Percentiles rank a stretch among this genome's conserved stretches.
Evolutionary conservation across 805 yeast genomes (phyloP).

Genomic region (Pichia ethanolica): DNA sequence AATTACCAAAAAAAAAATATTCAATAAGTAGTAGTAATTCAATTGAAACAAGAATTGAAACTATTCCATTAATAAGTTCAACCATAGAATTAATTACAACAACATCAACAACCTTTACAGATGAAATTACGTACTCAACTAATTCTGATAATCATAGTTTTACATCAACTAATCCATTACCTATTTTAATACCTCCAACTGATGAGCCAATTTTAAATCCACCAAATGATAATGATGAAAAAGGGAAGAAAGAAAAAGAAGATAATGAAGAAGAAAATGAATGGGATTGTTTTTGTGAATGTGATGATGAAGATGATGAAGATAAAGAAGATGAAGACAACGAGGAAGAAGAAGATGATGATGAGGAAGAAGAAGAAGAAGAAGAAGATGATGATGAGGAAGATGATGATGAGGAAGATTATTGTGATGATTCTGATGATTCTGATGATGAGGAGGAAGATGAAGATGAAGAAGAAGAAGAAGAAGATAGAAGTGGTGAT

Average conservation of each 20-base stretch:
- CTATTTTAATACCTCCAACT: not conserved
- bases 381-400: not conserved
- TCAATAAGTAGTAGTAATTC: not conserved
- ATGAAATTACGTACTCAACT: too few species aligned
- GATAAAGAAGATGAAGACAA: constrained; percentile 1
- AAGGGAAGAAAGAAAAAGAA: not conserved
- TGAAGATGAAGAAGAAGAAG: not conserved
- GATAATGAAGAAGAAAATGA: not conserved
- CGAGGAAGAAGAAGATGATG: not conserved
- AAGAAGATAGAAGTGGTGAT: not conserved
- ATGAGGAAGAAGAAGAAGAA: not conserved
- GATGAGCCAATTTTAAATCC: not conserved
- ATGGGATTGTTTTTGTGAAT: too few species aligned
- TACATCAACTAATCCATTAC: not conserved
- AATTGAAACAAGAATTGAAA: not conserved
- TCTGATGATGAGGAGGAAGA: not conserved
- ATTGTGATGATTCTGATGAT: not conserved
- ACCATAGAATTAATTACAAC: not conserved
- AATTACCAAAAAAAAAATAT: constrained; percentile 4
- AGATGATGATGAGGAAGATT: not conserved
- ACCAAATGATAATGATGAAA: not conserved
- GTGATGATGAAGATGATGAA: too few species aligned
- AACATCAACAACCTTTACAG: not conserved
- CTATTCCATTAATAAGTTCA: too few species aligned
- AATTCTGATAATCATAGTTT: too few species aligned